Conservation (phyloP, 768 basidiomycete species). For the Leccinum subgranulosum region DNA sequence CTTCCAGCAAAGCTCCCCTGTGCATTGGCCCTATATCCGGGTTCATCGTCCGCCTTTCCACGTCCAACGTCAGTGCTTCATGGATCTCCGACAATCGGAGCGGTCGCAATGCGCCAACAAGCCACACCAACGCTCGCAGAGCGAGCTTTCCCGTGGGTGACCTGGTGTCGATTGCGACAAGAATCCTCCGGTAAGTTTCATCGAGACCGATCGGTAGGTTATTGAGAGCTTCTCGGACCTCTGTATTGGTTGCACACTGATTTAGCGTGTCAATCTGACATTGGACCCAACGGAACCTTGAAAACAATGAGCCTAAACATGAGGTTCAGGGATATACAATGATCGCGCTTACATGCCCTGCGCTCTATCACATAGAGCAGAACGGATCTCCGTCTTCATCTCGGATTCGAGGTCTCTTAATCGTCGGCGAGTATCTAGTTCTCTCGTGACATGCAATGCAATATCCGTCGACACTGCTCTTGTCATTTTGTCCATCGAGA, state of each 20-base stretch:
- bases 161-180: conserved; percentile 6
- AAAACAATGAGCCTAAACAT: background rate
- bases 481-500: conserved; percentile 12
- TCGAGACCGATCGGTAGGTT: conserved; percentile 17
- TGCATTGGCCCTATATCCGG: conserved; percentile 6
- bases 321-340: background rate
- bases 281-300: conserved; percentile 24
- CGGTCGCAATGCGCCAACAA: conserved; percentile 14
- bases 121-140: conserved; percentile 14
- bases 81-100: conserved; percentile 9
- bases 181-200: conserved; percentile 22
- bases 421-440: conserved; percentile 4
- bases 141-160: conserved; percentile 3
- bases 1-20: conserved; percentile 6
- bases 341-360: conserved; percentile 17
- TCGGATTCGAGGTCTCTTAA: conserved; percentile 4
- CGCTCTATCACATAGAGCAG: conserved; percentile 5
- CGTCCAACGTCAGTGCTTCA: conserved; percentile 14
- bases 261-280: conserved; percentile 18
- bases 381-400: conserved; percentile 11
- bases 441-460: conserved; percentile 10
- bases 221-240: conserved; percentile 13
- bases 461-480: conserved; percentile 8
- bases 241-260: conserved; percentile 6
- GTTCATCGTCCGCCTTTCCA: background rate